These are phyloP conservation scores for Cucurbita maxima DNA, from an alignment of 306 rosid genomes.

Conservation along the genomic window DNA sequence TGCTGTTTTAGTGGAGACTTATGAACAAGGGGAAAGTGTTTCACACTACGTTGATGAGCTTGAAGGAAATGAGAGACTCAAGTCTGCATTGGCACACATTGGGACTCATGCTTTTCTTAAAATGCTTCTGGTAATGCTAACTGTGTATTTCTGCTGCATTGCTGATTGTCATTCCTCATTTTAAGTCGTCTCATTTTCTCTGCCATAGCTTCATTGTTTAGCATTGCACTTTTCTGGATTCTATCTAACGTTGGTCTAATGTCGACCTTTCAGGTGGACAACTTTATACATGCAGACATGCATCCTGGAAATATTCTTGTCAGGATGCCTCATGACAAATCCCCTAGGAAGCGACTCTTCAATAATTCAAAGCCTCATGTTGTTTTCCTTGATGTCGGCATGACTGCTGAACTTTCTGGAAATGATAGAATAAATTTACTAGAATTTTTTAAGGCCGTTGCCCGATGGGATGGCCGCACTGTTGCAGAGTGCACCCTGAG, in stretches of 20 bases:
- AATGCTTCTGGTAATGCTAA: constrained; percentile 76
- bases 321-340: constrained; percentile 47
- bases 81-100: constrained; percentile 84
- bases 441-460: constrained; percentile 90
- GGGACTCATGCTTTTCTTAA: constrained; percentile 94
- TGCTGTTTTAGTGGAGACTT: constrained; percentile 91
- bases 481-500: constrained; percentile 75
- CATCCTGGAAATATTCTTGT: constrained; percentile 99
- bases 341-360: constrained; percentile 54
- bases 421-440: constrained; percentile 71
- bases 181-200: background rate
- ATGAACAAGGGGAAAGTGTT: constrained; percentile 85
- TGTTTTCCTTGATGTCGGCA: constrained; percentile 94
- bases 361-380: constrained; percentile 90
- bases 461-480: constrained; percentile 79
- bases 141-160: background rate
- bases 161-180: background rate
- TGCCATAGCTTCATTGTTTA: constrained; percentile 1
- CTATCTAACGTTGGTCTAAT: constrained; percentile 14
- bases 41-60: constrained; percentile 67
- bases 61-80: constrained; percentile 61
- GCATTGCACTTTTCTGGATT: constrained; percentile 17
- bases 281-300: constrained; percentile 98
- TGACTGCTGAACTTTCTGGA: constrained; percentile 92
- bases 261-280: constrained; percentile 80